Evolutionary conservation across 1,284 basidiomycete species (phyloP).

Genomic region (Sanghuangporus baumii): DNA sequence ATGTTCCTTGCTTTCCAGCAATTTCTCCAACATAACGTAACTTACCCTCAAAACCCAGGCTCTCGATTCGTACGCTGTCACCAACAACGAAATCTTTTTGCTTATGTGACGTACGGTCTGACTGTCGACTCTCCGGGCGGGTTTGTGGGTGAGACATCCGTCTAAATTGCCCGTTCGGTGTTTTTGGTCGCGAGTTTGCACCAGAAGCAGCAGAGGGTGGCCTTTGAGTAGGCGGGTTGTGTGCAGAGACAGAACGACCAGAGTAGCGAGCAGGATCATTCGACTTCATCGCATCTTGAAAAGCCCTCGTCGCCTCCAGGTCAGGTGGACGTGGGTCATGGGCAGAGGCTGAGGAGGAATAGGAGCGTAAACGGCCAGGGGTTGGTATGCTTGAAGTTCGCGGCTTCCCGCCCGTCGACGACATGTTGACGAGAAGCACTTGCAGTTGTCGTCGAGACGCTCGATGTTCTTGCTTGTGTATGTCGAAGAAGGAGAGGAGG

Average conservation of each 20-base stretch:
- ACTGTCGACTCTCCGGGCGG: conserved; percentile 51
- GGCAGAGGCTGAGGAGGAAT: conserved; percentile 13
- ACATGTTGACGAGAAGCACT: background rate
- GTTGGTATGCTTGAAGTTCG: conserved; percentile 16
- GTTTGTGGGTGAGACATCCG: conserved; percentile 22
- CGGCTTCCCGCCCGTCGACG: background rate
- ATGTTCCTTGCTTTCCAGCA: conserved; percentile 79
- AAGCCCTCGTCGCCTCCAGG: background rate
- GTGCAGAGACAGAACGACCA: conserved; percentile 38
- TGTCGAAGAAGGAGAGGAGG: background rate
- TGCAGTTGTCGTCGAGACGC: background rate
- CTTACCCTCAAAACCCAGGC: conserved; percentile 78
- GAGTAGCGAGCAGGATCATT: conserved; percentile 74
- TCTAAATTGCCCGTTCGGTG: conserved; percentile 37
- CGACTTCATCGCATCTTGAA: conserved; percentile 69
- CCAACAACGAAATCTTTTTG: conserved; percentile 58
- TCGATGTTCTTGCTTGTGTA: background rate
- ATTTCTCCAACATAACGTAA: conserved; percentile 79
- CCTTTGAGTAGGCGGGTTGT: conserved; percentile 34
- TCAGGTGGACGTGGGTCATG: conserved; percentile 7
- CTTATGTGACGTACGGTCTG: conserved; percentile 47
- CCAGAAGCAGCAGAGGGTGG: conserved; percentile 40
- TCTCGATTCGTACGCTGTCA: conserved; percentile 80
- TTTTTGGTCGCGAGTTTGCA: conserved; percentile 48
- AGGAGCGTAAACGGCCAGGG: conserved; percentile 14